These are phyloP conservation scores for Fagopyrum homotropicum DNA, from an alignment of 148 eudicot species.

Conservation along the genomic window DNA sequence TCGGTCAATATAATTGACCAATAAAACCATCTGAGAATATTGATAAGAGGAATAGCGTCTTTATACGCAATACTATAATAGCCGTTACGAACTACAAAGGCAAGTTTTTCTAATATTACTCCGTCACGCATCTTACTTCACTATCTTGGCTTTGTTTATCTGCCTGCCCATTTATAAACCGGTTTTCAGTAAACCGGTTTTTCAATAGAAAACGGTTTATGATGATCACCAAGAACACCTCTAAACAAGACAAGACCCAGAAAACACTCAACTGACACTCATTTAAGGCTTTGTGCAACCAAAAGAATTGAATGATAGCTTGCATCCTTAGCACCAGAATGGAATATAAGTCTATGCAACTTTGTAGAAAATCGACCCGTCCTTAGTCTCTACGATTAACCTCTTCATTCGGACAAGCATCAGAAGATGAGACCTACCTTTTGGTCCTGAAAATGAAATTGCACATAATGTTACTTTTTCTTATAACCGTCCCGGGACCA, in stretches of 20 bases:
- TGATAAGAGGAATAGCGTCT: background rate
- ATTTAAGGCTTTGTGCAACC: background rate
- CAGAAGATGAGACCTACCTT: slow-evolving; percentile 63
- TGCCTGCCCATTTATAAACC: no score
- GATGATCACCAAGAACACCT: background rate
- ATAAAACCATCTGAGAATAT: no score
- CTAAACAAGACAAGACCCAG: background rate
- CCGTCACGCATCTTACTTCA: background rate
- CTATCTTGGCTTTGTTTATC: background rate
- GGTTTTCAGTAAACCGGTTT: no score
- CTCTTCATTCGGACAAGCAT: slow-evolving; percentile 63
- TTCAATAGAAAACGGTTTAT: no score
- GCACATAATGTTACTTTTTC: no score
- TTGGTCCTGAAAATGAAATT: slow-evolving; percentile 49
- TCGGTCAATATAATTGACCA: background rate
- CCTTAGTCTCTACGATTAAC: slow-evolving; percentile 52
- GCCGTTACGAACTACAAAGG: background rate
- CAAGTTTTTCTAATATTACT: background rate
- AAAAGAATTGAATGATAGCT: background rate
- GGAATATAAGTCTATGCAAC: slow-evolving; percentile 21
- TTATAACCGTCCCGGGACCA: no score
- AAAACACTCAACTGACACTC: background rate
- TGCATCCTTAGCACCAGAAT: background rate
- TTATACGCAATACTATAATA: background rate
- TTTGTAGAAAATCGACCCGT: slow-evolving; percentile 52